Evolutionary conservation across 2,329 filamentous ascomycete species (phyloP).

Genomic region (Hortaea werneckii): DNA sequence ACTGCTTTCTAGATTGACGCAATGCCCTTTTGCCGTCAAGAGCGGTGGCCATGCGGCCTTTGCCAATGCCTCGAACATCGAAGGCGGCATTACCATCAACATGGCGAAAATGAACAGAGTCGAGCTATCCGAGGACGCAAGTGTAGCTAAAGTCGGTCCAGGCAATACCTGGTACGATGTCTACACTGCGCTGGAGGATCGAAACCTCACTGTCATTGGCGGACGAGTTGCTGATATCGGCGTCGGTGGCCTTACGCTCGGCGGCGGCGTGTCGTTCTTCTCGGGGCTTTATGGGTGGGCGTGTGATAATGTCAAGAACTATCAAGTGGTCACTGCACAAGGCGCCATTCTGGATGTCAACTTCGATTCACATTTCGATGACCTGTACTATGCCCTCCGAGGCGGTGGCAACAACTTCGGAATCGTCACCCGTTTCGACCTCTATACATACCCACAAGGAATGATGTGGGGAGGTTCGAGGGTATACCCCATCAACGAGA

Average conservation of each 20-base stretch:
- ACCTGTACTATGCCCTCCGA: conserved; percentile 17
- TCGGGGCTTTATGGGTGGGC: conserved; percentile 17
- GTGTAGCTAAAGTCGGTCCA: conserved; percentile 10
- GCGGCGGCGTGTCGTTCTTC: conserved; percentile 24
- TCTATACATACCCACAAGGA: conserved; percentile 12
- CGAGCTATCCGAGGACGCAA: conserved; percentile 6
- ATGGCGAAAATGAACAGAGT: conserved; percentile 11
- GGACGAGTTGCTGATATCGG: conserved; percentile 17
- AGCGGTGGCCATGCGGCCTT: conserved; percentile 20
- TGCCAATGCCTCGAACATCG: conserved; percentile 13
- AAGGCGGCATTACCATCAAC: conserved; percentile 18
- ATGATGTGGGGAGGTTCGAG: conserved; percentile 9
- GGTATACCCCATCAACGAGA: not conserved
- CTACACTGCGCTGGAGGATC: conserved; percentile 7
- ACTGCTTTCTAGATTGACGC: not conserved
- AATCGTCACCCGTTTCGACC: conserved; percentile 19
- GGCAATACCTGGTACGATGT: conserved; percentile 10
- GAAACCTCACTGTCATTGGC: conserved; percentile 14
- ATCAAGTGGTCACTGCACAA: conserved; percentile 17
- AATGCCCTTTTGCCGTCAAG: conserved; percentile 20
- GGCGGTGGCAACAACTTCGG: conserved; percentile 22
- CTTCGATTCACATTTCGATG: conserved; percentile 1
- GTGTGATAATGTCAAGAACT: conserved; percentile 21
- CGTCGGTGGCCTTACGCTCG: conserved; percentile 19
- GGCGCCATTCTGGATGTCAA: conserved; percentile 15